phyloP scores from a whole-genome alignment of 352 stramenopile species.

The Phytophthora fragariaefolia region DNA sequence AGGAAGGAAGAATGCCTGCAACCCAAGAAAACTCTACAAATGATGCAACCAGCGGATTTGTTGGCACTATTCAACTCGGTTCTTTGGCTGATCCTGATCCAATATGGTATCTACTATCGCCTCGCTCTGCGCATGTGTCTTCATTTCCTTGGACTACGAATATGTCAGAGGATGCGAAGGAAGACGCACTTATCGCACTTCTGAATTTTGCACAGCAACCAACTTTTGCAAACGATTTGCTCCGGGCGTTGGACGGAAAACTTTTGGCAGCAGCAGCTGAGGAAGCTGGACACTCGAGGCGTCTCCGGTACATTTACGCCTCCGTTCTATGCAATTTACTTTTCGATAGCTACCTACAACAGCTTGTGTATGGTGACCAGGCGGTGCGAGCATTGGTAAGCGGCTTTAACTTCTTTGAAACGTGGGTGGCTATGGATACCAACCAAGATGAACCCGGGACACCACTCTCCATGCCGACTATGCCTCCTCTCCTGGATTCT shows the following conservation, averaged over 20 bases:
- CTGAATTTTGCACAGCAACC: slow-evolving; percentile 68
- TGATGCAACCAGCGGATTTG: neutral
- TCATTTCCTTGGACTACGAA: slow-evolving; percentile 34
- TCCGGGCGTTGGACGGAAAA: slow-evolving; percentile 66
- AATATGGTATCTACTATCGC: slow-evolving; percentile 30
- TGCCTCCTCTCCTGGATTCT: neutral
- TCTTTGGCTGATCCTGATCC: slow-evolving; percentile 3
- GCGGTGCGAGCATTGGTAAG: slow-evolving; percentile 58
- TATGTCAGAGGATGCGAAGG: slow-evolving; percentile 59
- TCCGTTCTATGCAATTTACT: slow-evolving; percentile 73
- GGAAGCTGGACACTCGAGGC: slow-evolving; percentile 40
- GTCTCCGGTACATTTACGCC: slow-evolving; percentile 67
- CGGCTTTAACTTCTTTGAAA: slow-evolving; percentile 56
- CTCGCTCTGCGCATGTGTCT: slow-evolving; percentile 1
- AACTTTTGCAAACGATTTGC: slow-evolving; percentile 53
- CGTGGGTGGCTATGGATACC: neutral
- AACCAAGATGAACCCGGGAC: neutral
- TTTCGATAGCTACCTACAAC: slow-evolving; percentile 71
- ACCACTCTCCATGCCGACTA: neutral
- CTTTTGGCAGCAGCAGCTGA: slow-evolving; percentile 51
- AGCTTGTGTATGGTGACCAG: slow-evolving; percentile 66
- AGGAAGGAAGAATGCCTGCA: slow-evolving; percentile 11
- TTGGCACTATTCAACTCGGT: slow-evolving; percentile 10
- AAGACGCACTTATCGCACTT: slow-evolving; percentile 70
- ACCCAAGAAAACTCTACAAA: neutral